phyloP scores from a whole-genome alignment of 768 basidiomycete species.

The Mycena chlorophos region DNA sequence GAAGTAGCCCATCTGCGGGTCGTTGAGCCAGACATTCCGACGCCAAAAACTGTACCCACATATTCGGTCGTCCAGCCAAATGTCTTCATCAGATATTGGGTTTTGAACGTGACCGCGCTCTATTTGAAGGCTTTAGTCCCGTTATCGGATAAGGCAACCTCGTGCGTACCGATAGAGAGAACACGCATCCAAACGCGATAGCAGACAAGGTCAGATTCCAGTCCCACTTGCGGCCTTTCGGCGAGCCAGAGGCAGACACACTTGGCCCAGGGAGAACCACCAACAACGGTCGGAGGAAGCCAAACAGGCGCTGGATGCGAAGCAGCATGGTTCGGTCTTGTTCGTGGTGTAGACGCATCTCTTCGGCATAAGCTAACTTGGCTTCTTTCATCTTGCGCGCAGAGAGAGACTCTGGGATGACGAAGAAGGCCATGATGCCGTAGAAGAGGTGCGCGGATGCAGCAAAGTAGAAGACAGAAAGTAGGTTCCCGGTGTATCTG shows the following conservation, averaged over 20 bases:
- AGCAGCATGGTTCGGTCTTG: conserved; percentile 26
- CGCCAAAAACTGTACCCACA: conserved; percentile 27
- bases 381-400: conserved; percentile 37
- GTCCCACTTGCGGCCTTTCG: conserved; percentile 38
- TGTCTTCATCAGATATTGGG: conserved; percentile 45
- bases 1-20: conserved; percentile 49
- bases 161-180: conserved; percentile 35
- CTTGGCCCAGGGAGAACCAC: conserved; percentile 45
- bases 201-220: conserved; percentile 52
- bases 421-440: conserved; percentile 38
- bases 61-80: conserved; percentile 51
- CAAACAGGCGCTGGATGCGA: conserved; percentile 42
- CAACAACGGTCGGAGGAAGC: conserved; percentile 58
- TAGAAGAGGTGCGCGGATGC: conserved; percentile 40
- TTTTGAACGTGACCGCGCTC: conserved; percentile 44
- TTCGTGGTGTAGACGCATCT: conserved; percentile 13
- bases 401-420: conserved; percentile 65
- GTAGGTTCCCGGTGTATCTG: conserved; percentile 26
- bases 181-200: conserved; percentile 37
- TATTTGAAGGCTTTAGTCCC: conserved; percentile 18
- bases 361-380: conserved; percentile 23
- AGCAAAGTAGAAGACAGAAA: conserved; percentile 61
- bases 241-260: conserved; percentile 23
- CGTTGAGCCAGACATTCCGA: not conserved
- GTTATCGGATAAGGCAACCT: not conserved